Conservation (phyloP, 192 early-diverging fungal species). For the Dimargaris xerosporica region DNA sequence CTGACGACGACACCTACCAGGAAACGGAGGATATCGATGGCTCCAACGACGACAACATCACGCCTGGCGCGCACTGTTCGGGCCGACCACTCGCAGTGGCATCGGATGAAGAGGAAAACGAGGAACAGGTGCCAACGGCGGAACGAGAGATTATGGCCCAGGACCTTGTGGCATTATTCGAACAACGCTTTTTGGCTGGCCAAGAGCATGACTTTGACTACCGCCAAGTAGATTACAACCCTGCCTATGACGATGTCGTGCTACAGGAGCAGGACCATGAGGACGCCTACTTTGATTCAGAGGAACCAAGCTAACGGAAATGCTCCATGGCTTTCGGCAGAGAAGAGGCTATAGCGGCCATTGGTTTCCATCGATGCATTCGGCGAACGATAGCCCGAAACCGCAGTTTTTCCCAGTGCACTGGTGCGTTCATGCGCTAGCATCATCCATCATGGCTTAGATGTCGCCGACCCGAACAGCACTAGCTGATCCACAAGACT, state of each 20-base stretch:
- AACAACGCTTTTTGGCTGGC: constrained; percentile 6
- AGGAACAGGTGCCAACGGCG: background rate
- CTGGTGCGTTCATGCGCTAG: no score
- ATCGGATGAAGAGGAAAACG: background rate
- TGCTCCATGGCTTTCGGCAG: no score
- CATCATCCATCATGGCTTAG: no score
- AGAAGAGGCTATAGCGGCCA: no score
- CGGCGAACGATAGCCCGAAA: no score
- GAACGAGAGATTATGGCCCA: background rate
- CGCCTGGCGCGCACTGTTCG: no score
- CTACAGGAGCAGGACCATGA: background rate
- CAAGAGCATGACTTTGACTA: constrained; percentile 10
- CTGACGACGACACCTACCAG: background rate
- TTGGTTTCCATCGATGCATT: no score
- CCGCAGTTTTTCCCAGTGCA: no score
- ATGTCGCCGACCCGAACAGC: no score
- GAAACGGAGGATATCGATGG: background rate
- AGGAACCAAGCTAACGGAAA: constrained; percentile 1
- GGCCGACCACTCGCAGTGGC: background rate
- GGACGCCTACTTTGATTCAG: constrained; percentile 11
- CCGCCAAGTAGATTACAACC: background rate
- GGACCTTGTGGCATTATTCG: background rate
- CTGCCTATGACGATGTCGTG: constrained; percentile 7
- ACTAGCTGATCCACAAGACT: no score
- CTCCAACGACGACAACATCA: background rate